A percentile compares a stretch with the other conserved stretches of the same genome.
phyloP scores from a whole-genome alignment of 176 grass and related monocot genomes.

The Oryza officinalis region DNA sequence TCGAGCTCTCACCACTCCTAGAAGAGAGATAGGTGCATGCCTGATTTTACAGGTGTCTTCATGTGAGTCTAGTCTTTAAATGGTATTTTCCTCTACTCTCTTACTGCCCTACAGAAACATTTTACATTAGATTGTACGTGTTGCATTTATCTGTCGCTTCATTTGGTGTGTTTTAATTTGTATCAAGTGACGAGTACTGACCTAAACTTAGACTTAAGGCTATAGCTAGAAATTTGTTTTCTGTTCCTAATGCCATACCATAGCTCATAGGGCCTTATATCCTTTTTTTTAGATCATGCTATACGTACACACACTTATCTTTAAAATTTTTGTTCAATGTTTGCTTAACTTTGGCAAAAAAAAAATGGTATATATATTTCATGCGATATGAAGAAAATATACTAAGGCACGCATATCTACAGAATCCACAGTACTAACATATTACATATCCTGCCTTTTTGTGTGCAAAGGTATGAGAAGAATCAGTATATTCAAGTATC shows the following conservation, averaged over 20 bases:
- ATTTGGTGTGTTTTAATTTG: constrained; percentile 20
- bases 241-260: neutral
- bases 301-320: neutral
- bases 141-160: constrained; percentile 12
- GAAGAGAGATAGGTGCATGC: constrained; percentile 32
- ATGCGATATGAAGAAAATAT: constrained; percentile 29
- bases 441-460: neutral
- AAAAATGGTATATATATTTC: constrained; percentile 5
- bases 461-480: neutral
- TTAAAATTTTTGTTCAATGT: neutral
- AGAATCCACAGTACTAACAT: neutral
- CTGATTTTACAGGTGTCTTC: constrained; percentile 43
- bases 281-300: neutral
- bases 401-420: neutral
- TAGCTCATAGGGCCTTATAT: neutral
- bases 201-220: neutral
- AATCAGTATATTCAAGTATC: neutral
- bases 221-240: neutral
- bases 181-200: neutral
- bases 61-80: constrained; percentile 33
- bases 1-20: constrained; percentile 28
- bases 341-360: constrained; percentile 28
- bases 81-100: constrained; percentile 25
- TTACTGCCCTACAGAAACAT: constrained; percentile 34
- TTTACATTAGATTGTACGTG: constrained; percentile 20